Conservation (phyloP, 192 early-diverging fungal species). For the Entomortierella beljakovae region DNA sequence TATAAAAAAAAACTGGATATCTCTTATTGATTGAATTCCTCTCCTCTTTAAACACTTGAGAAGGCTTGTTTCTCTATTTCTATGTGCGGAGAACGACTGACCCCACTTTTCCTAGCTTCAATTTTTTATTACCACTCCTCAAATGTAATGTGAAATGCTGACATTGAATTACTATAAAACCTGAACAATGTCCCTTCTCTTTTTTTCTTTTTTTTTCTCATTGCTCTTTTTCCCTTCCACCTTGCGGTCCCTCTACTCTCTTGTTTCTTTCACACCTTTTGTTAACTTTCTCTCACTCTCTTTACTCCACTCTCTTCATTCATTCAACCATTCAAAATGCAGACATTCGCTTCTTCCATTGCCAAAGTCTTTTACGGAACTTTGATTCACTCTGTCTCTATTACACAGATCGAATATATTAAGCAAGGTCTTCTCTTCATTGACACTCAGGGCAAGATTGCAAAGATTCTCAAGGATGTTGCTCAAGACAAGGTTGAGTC, state of each 20-base stretch:
- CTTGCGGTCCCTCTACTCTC: constrained; percentile 33
- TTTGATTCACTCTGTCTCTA: constrained; percentile 72
- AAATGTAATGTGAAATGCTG: no score
- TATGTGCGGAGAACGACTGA: no score
- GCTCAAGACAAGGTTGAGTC: constrained; percentile 47
- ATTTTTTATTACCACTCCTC: not conserved
- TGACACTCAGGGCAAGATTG: constrained; percentile 74
- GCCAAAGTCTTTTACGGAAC: constrained; percentile 69
- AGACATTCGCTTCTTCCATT: constrained; percentile 49
- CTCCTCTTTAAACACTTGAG: no score
- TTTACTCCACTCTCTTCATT: not conserved
- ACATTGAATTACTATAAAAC: constrained; percentile 26
- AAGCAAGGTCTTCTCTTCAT: constrained; percentile 76
- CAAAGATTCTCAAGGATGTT: constrained; percentile 64
- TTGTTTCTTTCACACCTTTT: constrained; percentile 1
- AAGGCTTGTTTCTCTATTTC: no score
- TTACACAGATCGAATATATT: constrained; percentile 75
- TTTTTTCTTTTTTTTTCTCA: constrained; percentile 18
- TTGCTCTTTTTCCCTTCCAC: constrained; percentile 33
- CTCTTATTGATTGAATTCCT: no score
- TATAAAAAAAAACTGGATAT: no score
- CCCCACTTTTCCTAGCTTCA: no score
- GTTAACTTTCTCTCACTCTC: not conserved
- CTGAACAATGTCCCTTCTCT: not conserved
- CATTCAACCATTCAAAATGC: constrained; percentile 20